A percentile compares a stretch with the other conserved stretches of the same genome.
phyloP scores from a whole-genome alignment of 768 basidiomycete genomes.

The Mycena polygramma region DNA sequence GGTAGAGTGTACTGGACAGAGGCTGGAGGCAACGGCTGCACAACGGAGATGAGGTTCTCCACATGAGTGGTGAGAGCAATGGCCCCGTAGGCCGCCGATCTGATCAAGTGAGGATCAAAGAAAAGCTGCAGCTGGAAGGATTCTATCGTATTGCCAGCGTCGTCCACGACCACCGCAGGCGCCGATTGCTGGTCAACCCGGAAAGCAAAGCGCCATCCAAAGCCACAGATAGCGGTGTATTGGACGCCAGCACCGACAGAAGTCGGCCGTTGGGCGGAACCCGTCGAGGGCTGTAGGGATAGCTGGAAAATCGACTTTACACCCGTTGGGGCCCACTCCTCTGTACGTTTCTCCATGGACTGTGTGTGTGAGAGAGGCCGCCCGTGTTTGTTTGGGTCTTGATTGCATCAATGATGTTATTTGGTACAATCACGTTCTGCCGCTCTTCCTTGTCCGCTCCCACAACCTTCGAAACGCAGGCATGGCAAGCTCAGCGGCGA shows the following conservation, averaged over 20 bases:
- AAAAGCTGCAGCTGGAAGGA: slow-evolving; percentile 22
- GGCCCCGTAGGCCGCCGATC: slow-evolving; percentile 5
- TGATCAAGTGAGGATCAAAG: slow-evolving; percentile 27
- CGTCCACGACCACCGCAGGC: slow-evolving; percentile 28
- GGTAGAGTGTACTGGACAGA: slow-evolving; percentile 7
- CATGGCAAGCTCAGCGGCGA: too few relatives aligned
- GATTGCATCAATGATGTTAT: not conserved
- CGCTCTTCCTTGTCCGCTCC: too few relatives aligned
- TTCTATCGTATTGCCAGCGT: slow-evolving; percentile 22
- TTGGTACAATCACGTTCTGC: too few relatives aligned
- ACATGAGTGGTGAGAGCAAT: slow-evolving; percentile 13
- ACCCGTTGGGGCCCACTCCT: slow-evolving; percentile 12
- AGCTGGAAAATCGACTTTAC: slow-evolving; percentile 18
- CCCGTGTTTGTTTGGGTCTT: not conserved
- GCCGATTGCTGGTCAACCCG: not conserved
- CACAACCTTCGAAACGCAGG: too few relatives aligned
- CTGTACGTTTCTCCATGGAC: slow-evolving; percentile 20
- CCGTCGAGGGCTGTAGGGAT: not conserved
- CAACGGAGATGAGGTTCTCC: slow-evolving; percentile 21
- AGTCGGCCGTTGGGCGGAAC: not conserved
- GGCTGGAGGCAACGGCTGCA: not conserved
- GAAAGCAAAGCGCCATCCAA: slow-evolving; percentile 34
- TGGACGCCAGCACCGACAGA: slow-evolving; percentile 14
- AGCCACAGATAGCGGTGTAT: slow-evolving; percentile 24
- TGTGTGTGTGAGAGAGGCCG: not conserved